Evolutionary conservation across 2,329 filamentous ascomycete species (phyloP).

Genomic region (Monilinia laxa): DNA sequence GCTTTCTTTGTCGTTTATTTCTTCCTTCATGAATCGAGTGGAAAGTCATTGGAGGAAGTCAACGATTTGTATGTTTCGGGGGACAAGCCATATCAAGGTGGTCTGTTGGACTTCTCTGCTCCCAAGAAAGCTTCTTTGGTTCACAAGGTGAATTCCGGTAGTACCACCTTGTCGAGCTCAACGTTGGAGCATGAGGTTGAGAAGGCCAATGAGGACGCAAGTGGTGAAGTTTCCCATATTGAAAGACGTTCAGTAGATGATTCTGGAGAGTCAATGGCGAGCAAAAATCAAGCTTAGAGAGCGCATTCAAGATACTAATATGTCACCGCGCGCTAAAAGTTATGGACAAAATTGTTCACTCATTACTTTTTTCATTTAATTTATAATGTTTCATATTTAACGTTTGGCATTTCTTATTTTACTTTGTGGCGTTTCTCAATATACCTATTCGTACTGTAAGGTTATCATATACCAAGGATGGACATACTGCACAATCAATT

Average conservation of each 20-base stretch:
- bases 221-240: conserved; percentile 17
- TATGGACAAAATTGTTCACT: background rate
- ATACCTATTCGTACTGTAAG: too few species aligned
- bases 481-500: too few species aligned
- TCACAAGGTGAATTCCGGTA: too few species aligned
- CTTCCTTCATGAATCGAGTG: conserved; percentile 68
- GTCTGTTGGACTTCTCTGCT: conserved; percentile 13
- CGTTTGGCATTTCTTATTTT: background rate
- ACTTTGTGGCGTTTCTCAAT: too few species aligned
- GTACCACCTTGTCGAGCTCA: too few species aligned
- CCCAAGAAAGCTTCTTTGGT: background rate
- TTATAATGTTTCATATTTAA: background rate
- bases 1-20: conserved; percentile 70
- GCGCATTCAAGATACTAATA: too few species aligned
- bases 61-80: conserved; percentile 36
- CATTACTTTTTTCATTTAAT: background rate
- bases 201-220: conserved; percentile 13
- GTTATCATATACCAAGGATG: too few species aligned
- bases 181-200: background rate
- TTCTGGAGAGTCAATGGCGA: too few species aligned
- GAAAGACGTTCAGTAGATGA: background rate
- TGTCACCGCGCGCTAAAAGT: conserved; percentile 5
- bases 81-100: conserved; percentile 42
- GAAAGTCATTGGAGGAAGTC: conserved; percentile 33
- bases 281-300: too few species aligned